These are phyloP conservation scores for Oxytropis ochrocephala DNA, from an alignment of 306 rosid species.

Conservation along the genomic window DNA sequence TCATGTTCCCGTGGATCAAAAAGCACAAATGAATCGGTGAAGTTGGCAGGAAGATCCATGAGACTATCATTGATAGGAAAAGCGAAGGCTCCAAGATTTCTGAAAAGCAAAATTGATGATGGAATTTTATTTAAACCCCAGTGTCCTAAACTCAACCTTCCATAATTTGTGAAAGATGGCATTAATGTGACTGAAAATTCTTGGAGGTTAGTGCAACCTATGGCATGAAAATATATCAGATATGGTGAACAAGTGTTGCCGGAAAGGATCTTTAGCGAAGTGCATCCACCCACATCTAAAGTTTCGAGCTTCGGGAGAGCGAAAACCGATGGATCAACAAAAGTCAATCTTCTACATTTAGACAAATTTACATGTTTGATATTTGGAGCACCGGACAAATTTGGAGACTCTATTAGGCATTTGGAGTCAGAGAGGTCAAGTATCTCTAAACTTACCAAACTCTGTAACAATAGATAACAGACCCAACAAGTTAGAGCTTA, in stretches of 20 bases:
- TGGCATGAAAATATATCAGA: rapidly evolving
- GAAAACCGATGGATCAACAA: background rate
- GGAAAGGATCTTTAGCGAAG: background rate
- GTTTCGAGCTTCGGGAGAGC: background rate
- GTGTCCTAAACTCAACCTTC: rapidly evolving
- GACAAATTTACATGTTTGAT: background rate
- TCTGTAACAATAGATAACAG: background rate
- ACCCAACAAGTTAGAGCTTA: no score
- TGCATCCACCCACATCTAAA: background rate
- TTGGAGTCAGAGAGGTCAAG: background rate
- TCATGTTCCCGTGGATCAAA: background rate
- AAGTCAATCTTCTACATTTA: background rate
- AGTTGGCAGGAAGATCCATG: background rate
- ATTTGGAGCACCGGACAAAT: background rate
- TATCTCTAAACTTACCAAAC: background rate
- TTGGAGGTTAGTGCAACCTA: background rate
- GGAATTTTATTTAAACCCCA: background rate
- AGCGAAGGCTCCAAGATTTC: background rate
- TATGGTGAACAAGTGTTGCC: background rate
- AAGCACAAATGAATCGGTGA: background rate
- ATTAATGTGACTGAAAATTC: background rate
- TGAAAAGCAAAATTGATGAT: background rate
- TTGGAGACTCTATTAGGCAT: background rate
- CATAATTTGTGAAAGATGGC: background rate
- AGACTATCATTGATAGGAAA: background rate